Conservation (phyloP, 2,329 filamentous ascomycete species). For the Colletotrichum tofieldiae region DNA sequence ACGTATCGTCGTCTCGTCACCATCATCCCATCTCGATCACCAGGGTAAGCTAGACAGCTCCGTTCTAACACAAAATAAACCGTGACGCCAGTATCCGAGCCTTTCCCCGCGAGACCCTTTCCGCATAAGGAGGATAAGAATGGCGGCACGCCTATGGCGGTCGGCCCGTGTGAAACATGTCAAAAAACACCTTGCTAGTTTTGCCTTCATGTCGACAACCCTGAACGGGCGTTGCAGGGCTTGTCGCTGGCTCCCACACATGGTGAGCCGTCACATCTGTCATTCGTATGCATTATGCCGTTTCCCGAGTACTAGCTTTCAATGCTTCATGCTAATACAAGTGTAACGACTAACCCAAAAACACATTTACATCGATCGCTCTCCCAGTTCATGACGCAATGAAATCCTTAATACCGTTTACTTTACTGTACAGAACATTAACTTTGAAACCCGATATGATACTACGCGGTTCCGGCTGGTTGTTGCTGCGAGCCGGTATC, state of each 20-base stretch:
- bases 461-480: conserved; percentile 12
- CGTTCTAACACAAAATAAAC: background rate
- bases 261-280: background rate
- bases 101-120: conserved; percentile 3
- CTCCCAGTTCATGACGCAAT: conserved; percentile 5
- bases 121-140: background rate
- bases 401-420: background rate
- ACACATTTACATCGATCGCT: conserved; percentile 10
- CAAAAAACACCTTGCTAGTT: conserved; percentile 8
- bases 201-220: background rate
- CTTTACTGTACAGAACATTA: conserved; percentile 11
- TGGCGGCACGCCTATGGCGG: conserved; percentile 3
- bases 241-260: background rate
- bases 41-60: background rate
- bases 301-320: background rate
- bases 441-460: background rate
- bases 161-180: conserved; percentile 14
- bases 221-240: background rate
- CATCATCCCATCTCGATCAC: background rate
- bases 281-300: conserved; percentile 5
- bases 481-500: conserved; percentile 44
- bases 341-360: background rate
- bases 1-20: too few species aligned
- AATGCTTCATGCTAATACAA: conserved; percentile 12
- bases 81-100: background rate